A percentile compares a stretch with the other conserved stretches of the same genome.
Evolutionary conservation across 352 stramenopile genomes (phyloP).

Genomic region (Phytophthora colocasiae): DNA sequence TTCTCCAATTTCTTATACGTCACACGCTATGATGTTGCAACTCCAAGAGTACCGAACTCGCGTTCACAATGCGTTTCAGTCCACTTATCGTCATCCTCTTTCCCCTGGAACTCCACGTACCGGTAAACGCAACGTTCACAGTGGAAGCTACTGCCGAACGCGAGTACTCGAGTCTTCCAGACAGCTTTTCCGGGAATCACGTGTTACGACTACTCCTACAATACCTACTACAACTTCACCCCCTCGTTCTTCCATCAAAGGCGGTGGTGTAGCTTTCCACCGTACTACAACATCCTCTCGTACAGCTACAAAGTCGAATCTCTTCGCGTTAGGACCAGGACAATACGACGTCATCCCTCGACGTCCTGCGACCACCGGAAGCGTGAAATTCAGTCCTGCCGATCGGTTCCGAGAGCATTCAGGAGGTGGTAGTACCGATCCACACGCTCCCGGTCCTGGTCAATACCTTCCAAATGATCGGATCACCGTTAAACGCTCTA

Average conservation of each 20-base stretch:
- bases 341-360: conserved; percentile 58
- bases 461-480: conserved; percentile 59
- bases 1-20: conserved; percentile 45
- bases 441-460: conserved; percentile 44
- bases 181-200: conserved; percentile 38
- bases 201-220: not conserved
- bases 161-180: conserved; percentile 51
- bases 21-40: conserved; percentile 69
- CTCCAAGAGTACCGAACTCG: conserved; percentile 63
- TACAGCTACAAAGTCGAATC: conserved; percentile 29
- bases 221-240: conserved; percentile 11
- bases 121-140: conserved; percentile 19
- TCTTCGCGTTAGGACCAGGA: conserved; percentile 61
- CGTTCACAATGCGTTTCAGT: conserved; percentile 48
- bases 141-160: conserved; percentile 47
- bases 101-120: conserved; percentile 3
- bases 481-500: conserved; percentile 35
- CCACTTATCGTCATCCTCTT: conserved; percentile 60
- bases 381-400: conserved; percentile 66
- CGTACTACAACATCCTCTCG: conserved; percentile 37
- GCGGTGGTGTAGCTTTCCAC: conserved; percentile 59
- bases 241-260: conserved; percentile 21
- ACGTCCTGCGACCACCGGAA: conserved; percentile 30
- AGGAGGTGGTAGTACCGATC: conserved; percentile 33
- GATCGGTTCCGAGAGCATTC: conserved; percentile 65